These are phyloP conservation scores for Aspergillus fijiensis DNA, from an alignment of 2,329 filamentous ascomycete species.

Conservation along the genomic window DNA sequence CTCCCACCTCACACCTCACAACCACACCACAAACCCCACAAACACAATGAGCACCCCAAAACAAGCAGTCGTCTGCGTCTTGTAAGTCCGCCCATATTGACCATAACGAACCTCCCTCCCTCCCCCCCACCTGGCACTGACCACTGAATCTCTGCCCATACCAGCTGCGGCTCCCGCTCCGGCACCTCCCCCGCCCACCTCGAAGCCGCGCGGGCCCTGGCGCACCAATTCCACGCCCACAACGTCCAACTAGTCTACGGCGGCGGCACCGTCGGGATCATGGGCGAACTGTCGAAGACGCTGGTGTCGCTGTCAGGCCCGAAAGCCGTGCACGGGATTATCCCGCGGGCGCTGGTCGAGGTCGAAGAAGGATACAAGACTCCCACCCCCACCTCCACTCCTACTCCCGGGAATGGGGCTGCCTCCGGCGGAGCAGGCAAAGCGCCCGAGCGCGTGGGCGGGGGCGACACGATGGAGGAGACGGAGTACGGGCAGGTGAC, in stretches of 20 bases:
- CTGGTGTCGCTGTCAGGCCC: constrained; percentile 82
- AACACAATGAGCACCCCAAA: constrained; percentile 15
- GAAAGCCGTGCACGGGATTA: constrained; percentile 83
- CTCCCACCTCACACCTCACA: neutral
- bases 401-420: too few relatives aligned
- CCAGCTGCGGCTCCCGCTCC: constrained; percentile 74
- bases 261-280: constrained; percentile 88
- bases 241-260: constrained; percentile 89
- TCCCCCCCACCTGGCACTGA: too few relatives aligned
- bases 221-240: constrained; percentile 68
- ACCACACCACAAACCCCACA: neutral
- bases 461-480: constrained; percentile 39
- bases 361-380: constrained; percentile 57
- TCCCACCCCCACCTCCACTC: neutral
- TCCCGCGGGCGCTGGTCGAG: constrained; percentile 78
- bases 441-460: constrained; percentile 58
- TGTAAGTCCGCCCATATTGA: constrained; percentile 50
- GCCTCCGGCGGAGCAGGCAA: constrained; percentile 30
- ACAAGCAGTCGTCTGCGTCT: constrained; percentile 81
- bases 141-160: neutral
- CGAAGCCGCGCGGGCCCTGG: constrained; percentile 74
- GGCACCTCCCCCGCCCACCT: constrained; percentile 74
- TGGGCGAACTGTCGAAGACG: constrained; percentile 89
- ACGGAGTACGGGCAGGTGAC: constrained; percentile 75
- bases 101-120: too few relatives aligned